Conservation (phyloP, 192 early-diverging fungal species). For the Rhizophagus sp. region DNA sequence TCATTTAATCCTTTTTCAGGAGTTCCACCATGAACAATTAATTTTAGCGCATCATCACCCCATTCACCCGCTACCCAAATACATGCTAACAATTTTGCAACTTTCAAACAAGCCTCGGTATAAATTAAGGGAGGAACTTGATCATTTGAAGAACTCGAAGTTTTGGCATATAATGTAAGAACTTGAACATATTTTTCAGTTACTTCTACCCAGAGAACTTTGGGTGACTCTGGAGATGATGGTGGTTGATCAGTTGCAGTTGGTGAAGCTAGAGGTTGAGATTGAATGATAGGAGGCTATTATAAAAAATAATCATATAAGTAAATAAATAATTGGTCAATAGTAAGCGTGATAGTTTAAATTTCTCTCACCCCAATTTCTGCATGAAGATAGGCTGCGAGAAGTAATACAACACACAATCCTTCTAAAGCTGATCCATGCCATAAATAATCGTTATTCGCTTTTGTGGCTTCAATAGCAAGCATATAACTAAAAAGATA, state of each 20-base stretch:
- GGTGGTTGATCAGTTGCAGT: constrained; percentile 16
- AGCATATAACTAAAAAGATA: constrained; percentile 51
- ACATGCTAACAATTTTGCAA: constrained; percentile 62
- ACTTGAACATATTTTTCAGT: constrained; percentile 71
- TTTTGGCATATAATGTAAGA: constrained; percentile 62
- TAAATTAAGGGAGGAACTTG: constrained; percentile 61
- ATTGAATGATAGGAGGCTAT: constrained; percentile 17
- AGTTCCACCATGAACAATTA: constrained; percentile 38
- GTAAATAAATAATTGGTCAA: constrained; percentile 4
- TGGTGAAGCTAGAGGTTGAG: constrained; percentile 25
- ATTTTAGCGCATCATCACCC: constrained; percentile 38
- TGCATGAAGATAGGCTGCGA: constrained; percentile 60
- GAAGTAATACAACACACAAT: constrained; percentile 58
- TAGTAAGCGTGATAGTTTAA: neutral
- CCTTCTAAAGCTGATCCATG: constrained; percentile 74
- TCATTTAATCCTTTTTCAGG: constrained; percentile 17
- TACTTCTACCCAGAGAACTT: constrained; percentile 54
- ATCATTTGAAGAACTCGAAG: constrained; percentile 40
- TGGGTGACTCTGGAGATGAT: constrained; percentile 36
- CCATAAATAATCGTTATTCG: constrained; percentile 74
- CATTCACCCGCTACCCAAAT: constrained; percentile 44
- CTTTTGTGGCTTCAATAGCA: constrained; percentile 69
- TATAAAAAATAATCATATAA: neutral
- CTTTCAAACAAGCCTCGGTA: constrained; percentile 65
- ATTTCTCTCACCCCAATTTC: constrained; percentile 57